Conservation (phyloP, 192 early-diverging fungal genomes). For the Linderina pennispora region DNA sequence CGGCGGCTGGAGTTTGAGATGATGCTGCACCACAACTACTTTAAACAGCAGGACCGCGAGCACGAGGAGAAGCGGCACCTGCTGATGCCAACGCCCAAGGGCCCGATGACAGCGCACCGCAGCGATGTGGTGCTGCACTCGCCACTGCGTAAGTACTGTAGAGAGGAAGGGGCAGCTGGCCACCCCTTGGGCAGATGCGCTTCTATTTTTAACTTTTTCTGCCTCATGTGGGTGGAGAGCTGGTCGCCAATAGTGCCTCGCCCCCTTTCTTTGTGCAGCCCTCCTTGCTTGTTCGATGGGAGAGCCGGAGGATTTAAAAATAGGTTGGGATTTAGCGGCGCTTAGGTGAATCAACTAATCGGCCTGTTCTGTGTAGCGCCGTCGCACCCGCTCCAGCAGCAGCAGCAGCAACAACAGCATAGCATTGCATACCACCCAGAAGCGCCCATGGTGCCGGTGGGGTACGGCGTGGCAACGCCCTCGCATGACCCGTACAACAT, state of each 20-base stretch:
- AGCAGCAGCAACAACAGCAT: conserved; percentile 5
- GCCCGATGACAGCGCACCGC: conserved; percentile 11
- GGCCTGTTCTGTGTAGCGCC: neutral
- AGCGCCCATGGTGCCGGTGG: conserved; percentile 3
- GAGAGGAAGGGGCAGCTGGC: too few species aligned
- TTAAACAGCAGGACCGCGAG: conserved; percentile 34
- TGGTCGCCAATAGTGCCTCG: too few species aligned
- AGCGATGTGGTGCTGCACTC: conserved; percentile 36
- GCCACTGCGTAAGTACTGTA: conserved; percentile 30
- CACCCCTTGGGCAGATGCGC: too few species aligned
- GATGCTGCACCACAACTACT: conserved; percentile 38
- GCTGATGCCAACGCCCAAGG: conserved; percentile 8
- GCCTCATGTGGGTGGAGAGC: too few species aligned
- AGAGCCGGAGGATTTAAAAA: too few species aligned
- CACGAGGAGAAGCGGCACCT: conserved; percentile 16
- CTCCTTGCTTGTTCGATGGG: too few species aligned
- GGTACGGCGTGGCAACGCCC: conserved; percentile 7
- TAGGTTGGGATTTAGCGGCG: too few species aligned
- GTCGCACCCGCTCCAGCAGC: neutral
- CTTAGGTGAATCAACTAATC: too few species aligned
- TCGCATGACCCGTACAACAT: conserved; percentile 7
- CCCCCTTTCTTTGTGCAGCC: too few species aligned
- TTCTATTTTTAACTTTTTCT: too few species aligned
- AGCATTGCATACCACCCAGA: too few species aligned
- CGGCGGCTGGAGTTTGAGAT: conserved; percentile 45